Conservation (phyloP, 208 protist genomes). For the Crithidia brevicula region DNA sequence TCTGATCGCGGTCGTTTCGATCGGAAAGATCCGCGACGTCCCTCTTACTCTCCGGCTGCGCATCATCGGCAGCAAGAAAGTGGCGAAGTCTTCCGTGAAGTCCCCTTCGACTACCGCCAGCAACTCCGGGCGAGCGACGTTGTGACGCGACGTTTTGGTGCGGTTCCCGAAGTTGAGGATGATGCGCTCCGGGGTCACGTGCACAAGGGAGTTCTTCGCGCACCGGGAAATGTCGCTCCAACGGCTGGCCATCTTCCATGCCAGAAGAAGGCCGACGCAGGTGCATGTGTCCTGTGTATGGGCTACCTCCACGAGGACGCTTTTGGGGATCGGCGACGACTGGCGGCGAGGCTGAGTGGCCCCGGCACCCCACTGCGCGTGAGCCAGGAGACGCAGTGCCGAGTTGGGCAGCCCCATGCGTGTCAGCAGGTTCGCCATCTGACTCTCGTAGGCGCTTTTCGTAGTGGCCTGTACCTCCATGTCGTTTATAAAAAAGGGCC, state of each 20-base stretch:
- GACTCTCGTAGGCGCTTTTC: not conserved
- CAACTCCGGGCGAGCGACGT: not conserved
- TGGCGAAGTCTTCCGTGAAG: not conserved
- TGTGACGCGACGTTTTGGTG: slow-evolving; percentile 1
- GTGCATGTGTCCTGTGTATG: not conserved
- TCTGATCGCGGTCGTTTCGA: not conserved
- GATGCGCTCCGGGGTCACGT: not conserved
- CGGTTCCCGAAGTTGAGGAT: not conserved
- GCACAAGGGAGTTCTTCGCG: not conserved
- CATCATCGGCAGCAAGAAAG: not conserved
- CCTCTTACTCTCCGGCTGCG: not conserved
- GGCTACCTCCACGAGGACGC: not conserved
- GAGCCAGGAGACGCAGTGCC: not conserved
- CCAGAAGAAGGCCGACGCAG: not conserved
- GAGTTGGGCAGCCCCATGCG: not conserved
- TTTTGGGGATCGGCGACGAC: not conserved
- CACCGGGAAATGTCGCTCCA: slow-evolving; percentile 2
- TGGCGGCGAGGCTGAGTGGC: not conserved
- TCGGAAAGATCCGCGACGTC: not conserved
- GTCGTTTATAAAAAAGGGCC: not conserved
- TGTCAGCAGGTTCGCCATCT: not conserved
- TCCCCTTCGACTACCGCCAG: not conserved
- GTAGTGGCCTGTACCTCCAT: not conserved
- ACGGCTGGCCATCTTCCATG: not conserved
- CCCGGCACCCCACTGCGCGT: not conserved